Base-by-base conservation (phyloP, 2,329 filamentous ascomycete species). In the Calonectria naviculata region DNA sequence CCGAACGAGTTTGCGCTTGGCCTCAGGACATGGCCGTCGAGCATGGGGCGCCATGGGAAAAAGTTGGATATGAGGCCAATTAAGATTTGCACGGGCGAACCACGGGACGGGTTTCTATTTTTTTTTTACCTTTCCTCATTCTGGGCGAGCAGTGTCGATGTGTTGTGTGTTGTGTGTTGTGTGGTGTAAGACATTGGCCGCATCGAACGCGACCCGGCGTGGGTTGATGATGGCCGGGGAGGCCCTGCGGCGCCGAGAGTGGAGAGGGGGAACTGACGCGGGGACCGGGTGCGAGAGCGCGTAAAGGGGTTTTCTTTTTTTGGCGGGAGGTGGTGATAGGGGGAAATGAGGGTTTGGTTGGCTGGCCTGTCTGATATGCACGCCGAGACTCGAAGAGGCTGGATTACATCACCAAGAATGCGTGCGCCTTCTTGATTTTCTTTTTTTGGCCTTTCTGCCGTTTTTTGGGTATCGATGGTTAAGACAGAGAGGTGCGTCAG, bases 171-270 rank as follows among this genome's bases (percentile, higher is more conserved):
- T 58, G 52, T 38, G 52, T 24, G 34, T 58, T 9, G 13, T n/a
- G n/a, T n/a, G 67, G 17, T 36, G 46, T 44, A 46, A 42, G 56
- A 68, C 46, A 56, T 66, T 29, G 76, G 76, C 68, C 68, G 74
- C 76, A 78, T 77, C 26, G 44, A 60, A 70, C 61, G 65, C 60
- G 74, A 72, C 74, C 75, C 58, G 60, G 54, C 38, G 62, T 62
- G 65, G 65, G 42, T 29, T 47, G 47, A 56, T 26, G 28, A 66
- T 38, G 54, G 62, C 65, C 60, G 61, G 62, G 58, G 41, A 54
- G 61, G 60, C 56, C 46, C 21, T 66, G 63, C 54, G 54, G 68
- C 34, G 31, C 52, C 29, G 68, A 28, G 26, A 49, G 64, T 46
- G 52, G 64, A n/a, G 63, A 26, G 41, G 41, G 36, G 42, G 36